phyloP scores from a whole-genome alignment of 257 asterid species.

The Rehmannia glutinosa region DNA sequence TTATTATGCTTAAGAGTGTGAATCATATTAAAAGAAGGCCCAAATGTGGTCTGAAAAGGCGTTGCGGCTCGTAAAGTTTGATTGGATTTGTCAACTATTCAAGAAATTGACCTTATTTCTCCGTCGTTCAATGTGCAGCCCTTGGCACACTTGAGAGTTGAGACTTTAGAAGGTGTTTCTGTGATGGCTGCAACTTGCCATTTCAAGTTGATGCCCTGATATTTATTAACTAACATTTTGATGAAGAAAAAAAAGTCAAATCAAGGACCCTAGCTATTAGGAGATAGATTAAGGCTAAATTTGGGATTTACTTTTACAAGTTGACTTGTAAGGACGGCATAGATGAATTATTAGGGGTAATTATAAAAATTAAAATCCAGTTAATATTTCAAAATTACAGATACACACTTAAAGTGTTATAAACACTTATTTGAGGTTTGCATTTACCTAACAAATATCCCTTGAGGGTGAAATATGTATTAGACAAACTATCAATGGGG shows the following conservation, averaged over 20 bases:
- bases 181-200: neutral
- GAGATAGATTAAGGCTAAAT: neutral
- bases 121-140: too few relatives aligned
- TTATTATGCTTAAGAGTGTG: neutral
- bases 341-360: neutral
- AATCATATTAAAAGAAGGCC: neutral
- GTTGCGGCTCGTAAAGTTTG: constrained; percentile 8
- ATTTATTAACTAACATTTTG: neutral
- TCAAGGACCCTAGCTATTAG: neutral
- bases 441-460: too few relatives aligned
- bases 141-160: too few relatives aligned
- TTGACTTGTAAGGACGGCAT: neutral
- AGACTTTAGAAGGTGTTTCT: constrained; percentile 2
- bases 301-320: neutral
- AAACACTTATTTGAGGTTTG: too few relatives aligned
- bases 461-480: too few relatives aligned
- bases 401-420: neutral
- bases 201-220: neutral
- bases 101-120: too few relatives aligned
- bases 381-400: too few relatives aligned
- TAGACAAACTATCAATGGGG: too few relatives aligned
- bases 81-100: constrained; percentile 12
- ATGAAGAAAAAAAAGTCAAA: neutral
- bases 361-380: too few relatives aligned
- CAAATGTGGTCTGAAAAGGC: constrained; percentile 19